Percentiles rank a stretch among this genome's conserved stretches.
Conservation (phyloP, 106 monocot species). For the Dendrobium chrysotoxum region DNA sequence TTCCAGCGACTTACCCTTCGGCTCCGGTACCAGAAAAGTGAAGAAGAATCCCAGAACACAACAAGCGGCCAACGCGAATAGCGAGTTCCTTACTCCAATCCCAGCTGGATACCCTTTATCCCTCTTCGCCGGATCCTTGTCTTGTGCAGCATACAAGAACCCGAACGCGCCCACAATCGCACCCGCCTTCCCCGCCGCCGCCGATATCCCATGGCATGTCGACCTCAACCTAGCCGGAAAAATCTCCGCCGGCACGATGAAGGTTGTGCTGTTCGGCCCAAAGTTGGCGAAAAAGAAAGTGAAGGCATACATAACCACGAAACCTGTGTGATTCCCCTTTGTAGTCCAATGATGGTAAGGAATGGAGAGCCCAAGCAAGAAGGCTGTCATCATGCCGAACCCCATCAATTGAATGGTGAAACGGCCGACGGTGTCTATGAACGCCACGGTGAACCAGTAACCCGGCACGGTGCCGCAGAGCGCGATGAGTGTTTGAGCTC, state of each 20-base stretch:
- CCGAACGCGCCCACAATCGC: constrained; percentile 40
- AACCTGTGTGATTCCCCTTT: constrained; percentile 22
- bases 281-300: constrained; percentile 79
- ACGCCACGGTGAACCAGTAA: constrained; percentile 58
- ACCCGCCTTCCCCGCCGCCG: constrained; percentile 54
- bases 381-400: constrained; percentile 29
- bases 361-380: constrained; percentile 32
- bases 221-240: constrained; percentile 54
- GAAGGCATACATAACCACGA: constrained; percentile 31
- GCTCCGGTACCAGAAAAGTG: constrained; percentile 44
- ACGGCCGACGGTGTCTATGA: constrained; percentile 33
- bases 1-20: constrained; percentile 41
- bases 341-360: constrained; percentile 38
- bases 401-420: constrained; percentile 29
- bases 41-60: constrained; percentile 23
- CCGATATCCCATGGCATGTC: constrained; percentile 64
- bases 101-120: constrained; percentile 42
- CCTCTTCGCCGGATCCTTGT: constrained; percentile 14
- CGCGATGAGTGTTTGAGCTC: constrained; percentile 46
- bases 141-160: constrained; percentile 23
- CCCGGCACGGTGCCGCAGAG: constrained; percentile 59
- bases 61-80: constrained; percentile 34
- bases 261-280: constrained; percentile 60
- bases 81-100: constrained; percentile 41
- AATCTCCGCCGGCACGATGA: constrained; percentile 65